These are phyloP conservation scores for Fusarium marasasianum DNA, from an alignment of 2,329 filamentous ascomycete genomes.

Conservation along the genomic window DNA sequence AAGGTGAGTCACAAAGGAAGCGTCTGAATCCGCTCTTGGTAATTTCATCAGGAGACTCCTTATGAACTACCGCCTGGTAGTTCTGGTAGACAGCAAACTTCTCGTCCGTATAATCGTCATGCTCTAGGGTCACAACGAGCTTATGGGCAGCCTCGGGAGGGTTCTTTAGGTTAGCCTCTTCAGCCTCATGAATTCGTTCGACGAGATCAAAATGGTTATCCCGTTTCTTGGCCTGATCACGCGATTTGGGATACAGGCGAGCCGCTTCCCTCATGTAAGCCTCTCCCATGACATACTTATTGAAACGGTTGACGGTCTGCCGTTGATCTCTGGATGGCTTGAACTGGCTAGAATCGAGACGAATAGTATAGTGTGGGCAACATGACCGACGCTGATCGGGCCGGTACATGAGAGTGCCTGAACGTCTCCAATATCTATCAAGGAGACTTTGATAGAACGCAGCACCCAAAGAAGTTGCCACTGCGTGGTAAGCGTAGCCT, in stretches of 20 bases:
- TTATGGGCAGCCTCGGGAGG: constrained; percentile 73
- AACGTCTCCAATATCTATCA: constrained; percentile 81
- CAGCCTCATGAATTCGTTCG: constrained; percentile 75
- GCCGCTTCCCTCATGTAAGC: constrained; percentile 72
- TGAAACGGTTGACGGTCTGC: constrained; percentile 80
- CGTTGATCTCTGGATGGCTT: constrained; percentile 76
- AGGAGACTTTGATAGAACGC: constrained; percentile 76
- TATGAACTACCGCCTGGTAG: constrained; percentile 79
- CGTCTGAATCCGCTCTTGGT: constrained; percentile 69
- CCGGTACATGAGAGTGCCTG: constrained; percentile 76
- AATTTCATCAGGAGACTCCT: constrained; percentile 70
- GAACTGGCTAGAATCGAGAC: constrained; percentile 73
- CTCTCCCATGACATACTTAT: constrained; percentile 74
- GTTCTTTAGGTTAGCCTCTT: constrained; percentile 62
- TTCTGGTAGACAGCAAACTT: constrained; percentile 78
- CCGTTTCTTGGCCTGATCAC: constrained; percentile 70
- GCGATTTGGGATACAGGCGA: constrained; percentile 71
- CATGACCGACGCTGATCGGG: constrained; percentile 83
- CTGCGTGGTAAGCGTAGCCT: constrained; percentile 80
- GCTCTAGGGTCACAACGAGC: constrained; percentile 76
- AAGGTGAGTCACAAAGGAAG: constrained; percentile 78
- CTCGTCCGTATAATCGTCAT: constrained; percentile 76
- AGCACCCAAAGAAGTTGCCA: constrained; percentile 67
- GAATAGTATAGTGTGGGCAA: constrained; percentile 90
- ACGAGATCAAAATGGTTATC: constrained; percentile 74